Base-by-base conservation (phyloP, 768 basidiomycete species). In the Arthromyces matolae region DNA sequence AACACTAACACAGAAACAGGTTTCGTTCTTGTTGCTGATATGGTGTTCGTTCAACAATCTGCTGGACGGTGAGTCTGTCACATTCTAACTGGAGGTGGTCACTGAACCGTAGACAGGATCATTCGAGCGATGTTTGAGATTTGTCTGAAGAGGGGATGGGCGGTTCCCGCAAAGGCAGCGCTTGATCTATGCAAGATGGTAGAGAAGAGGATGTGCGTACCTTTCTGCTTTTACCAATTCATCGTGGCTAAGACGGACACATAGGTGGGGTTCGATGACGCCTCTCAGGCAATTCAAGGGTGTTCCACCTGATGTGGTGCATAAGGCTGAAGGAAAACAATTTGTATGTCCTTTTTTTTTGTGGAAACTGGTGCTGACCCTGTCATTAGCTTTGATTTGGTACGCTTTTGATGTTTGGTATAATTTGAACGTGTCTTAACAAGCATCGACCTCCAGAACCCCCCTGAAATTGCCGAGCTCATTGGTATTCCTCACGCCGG, bases 61-160 rank as follows among this genome's bases (percentile, higher is more conserved):
- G 96, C 96, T 2, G 96, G 96, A 40, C 87, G 91, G 77, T 86
- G 50, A 47, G 75, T 63, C 9, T 9, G 27, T 5, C 13, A 6
- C 39, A 12, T 23, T 35, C 12, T n/a, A 8, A 40, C n/a, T 33
- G 3, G 0, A 1, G 31, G n/a, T 2, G 14, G 14, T n/a, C 27
- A 20, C 1, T 34, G 24, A 6, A 13, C 18, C 7, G 6, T 38
- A 41, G 32, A 5, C 27, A 87, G 88, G 58, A 96, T 98, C 58
- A 71, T 98, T 31, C 91, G 93, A 16, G 95, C 95, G 13, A 89
- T 99, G 62, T 97, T 93, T 57, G 95, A 99, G 67, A 99, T 98
- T 47, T 97, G 94, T 63, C 71, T 97, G 50, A 96, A 95, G 70
- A 84, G 93, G 34, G 94, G 94, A n/a, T 99, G 96, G 96, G 92